These are phyloP conservation scores for Colletotrichum phormii DNA, from an alignment of 2,329 filamentous ascomycete genomes.

Conservation along the genomic window DNA sequence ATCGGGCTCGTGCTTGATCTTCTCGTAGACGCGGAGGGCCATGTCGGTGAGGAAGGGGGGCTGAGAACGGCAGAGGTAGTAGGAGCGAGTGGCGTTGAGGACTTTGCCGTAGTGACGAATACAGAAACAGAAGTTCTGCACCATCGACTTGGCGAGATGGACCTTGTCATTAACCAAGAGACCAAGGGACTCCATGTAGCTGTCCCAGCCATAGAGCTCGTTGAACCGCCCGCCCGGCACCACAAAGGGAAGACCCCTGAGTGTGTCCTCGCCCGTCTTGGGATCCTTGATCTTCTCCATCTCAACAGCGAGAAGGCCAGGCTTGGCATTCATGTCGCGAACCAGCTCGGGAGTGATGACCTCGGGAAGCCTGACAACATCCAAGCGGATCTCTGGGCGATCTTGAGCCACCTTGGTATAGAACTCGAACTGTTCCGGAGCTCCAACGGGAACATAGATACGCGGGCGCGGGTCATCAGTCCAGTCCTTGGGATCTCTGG, in stretches of 20 bases:
- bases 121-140: slow-evolving; percentile 96
- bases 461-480: slow-evolving; percentile 88
- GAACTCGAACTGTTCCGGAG: slow-evolving; percentile 89
- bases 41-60: slow-evolving; percentile 98
- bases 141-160: slow-evolving; percentile 93
- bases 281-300: slow-evolving; percentile 82
- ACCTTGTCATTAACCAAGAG: slow-evolving; percentile 87
- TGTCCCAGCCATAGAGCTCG: slow-evolving; percentile 98
- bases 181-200: slow-evolving; percentile 96
- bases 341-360: slow-evolving; percentile 85
- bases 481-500: slow-evolving; percentile 94
- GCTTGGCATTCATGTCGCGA: slow-evolving; percentile 85
- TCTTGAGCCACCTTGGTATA: slow-evolving; percentile 84
- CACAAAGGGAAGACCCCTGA: slow-evolving; percentile 91
- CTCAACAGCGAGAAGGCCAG: slow-evolving; percentile 88
- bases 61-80: slow-evolving; percentile 94
- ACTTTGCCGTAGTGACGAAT: slow-evolving; percentile 99
- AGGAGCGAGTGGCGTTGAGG: slow-evolving; percentile 94
- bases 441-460: slow-evolving; percentile 89
- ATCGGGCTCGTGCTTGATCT: slow-evolving; percentile 87
- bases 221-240: slow-evolving; percentile 98
- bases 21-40: slow-evolving; percentile 92
- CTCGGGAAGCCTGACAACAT: slow-evolving; percentile 83
- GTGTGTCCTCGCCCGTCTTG: slow-evolving; percentile 74
- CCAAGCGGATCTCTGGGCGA: slow-evolving; percentile 85